Conservation (phyloP, 2,329 filamentous ascomycete genomes). For the Phyllosticta ampelicida region DNA sequence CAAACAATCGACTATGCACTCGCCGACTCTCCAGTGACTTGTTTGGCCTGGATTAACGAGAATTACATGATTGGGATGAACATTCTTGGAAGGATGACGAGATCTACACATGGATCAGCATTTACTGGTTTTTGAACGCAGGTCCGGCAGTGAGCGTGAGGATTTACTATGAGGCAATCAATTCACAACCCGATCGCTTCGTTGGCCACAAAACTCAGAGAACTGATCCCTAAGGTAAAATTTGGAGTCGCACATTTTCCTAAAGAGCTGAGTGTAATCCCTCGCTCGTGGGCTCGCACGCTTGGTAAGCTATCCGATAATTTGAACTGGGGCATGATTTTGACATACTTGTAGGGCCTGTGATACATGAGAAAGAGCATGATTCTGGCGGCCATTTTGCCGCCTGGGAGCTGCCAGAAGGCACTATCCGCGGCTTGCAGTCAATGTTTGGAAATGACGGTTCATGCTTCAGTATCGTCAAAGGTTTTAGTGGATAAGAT, state of each 20-base stretch:
- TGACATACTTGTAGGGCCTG: slow-evolving; percentile 21
- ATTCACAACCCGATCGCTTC: slow-evolving; percentile 21
- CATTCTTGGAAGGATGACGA: slow-evolving; percentile 70
- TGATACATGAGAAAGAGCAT: slow-evolving; percentile 47
- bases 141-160: slow-evolving; percentile 56
- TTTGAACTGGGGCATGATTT: not conserved
- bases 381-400: slow-evolving; percentile 51
- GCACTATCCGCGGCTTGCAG: slow-evolving; percentile 42
- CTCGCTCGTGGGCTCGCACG: slow-evolving; percentile 46
- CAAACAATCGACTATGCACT: slow-evolving; percentile 62
- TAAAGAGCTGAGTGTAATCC: slow-evolving; percentile 44
- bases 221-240: slow-evolving; percentile 38
- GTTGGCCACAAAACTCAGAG: slow-evolving; percentile 23
- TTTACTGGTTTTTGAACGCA: slow-evolving; percentile 61
- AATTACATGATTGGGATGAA: slow-evolving; percentile 68
- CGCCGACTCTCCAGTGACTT: slow-evolving; percentile 56
- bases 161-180: slow-evolving; percentile 61
- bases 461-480: slow-evolving; percentile 7
- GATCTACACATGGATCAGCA: slow-evolving; percentile 60
- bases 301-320: slow-evolving; percentile 31
- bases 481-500: slow-evolving; percentile 3
- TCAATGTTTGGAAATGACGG: slow-evolving; percentile 36
- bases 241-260: slow-evolving; percentile 48
- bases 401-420: slow-evolving; percentile 46
- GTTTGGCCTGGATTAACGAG: slow-evolving; percentile 72